Evolutionary conservation across 1,139 yeast species (phyloP).

Genomic region (Hansenula sp.): DNA sequence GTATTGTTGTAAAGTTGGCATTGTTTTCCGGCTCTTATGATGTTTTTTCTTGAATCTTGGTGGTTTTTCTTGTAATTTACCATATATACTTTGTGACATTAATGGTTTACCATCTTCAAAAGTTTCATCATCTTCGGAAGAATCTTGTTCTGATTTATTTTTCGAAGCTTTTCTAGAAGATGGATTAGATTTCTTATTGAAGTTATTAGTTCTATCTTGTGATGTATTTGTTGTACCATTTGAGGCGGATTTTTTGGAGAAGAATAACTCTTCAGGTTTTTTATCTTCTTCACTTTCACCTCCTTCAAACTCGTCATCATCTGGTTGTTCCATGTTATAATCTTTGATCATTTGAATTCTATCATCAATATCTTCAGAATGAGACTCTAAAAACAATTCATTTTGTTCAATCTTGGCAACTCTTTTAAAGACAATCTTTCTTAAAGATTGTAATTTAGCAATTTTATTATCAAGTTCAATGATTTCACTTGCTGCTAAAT

Average conservation of each 20-base stretch:
- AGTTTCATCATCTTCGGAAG: slow-evolving; percentile 7
- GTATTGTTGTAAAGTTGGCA: slow-evolving; percentile 59
- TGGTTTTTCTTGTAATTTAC: slow-evolving; percentile 30
- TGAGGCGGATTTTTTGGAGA: too few species aligned
- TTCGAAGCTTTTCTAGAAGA: slow-evolving; percentile 2
- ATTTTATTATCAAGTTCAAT: slow-evolving; percentile 57
- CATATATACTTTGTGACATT: slow-evolving; percentile 35
- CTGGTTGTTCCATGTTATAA: slow-evolving; percentile 25
- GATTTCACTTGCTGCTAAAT: slow-evolving; percentile 59
- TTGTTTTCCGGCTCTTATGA: slow-evolving; percentile 39
- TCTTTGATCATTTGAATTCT: slow-evolving; percentile 34
- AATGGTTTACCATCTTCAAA: slow-evolving; percentile 19
- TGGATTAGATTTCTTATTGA: background rate
- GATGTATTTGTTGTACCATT: background rate
- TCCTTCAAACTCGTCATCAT: slow-evolving; percentile 18
- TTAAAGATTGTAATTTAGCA: slow-evolving; percentile 42
- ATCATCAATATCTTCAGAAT: slow-evolving; percentile 37
- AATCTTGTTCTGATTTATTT: slow-evolving; percentile 4
- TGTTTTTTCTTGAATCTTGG: slow-evolving; percentile 25
- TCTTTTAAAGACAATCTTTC: slow-evolving; percentile 51
- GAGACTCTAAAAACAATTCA: slow-evolving; percentile 48
- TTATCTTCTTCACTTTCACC: slow-evolving; percentile 18
- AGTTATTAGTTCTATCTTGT: background rate
- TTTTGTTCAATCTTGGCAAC: slow-evolving; percentile 58
- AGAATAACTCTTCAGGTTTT: too few species aligned